These are phyloP conservation scores for Penicillium parvum DNA, from an alignment of 495 filamentous ascomycete species.

Conservation along the genomic window DNA sequence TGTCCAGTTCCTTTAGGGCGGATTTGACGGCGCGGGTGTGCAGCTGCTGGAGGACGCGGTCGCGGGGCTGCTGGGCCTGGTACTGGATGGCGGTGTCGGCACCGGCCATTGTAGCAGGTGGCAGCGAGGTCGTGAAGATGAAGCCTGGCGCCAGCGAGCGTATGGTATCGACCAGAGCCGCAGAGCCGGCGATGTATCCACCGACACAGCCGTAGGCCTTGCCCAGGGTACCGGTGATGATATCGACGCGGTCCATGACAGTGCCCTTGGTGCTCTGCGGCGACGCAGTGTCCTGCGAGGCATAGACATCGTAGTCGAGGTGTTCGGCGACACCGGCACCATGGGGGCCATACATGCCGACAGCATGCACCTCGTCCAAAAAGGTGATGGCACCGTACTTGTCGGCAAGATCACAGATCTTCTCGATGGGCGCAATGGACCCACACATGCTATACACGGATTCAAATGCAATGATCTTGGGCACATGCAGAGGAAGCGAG, in stretches of 20 bases:
- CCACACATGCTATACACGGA: conserved; percentile 99
- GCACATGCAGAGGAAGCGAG: conserved; percentile 72
- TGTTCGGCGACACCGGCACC: conserved; percentile 97
- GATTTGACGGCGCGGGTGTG: conserved; percentile 92
- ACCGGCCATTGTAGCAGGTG: conserved; percentile 94
- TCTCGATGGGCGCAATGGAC: conserved; percentile 89
- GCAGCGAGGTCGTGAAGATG: conserved; percentile 97
- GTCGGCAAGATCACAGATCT: conserved; percentile 92
- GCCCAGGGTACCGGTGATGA: conserved; percentile 94
- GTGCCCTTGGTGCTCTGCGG: conserved; percentile 65
- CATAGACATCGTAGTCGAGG: conserved; percentile 74
- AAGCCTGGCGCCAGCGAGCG: conserved; percentile 95
- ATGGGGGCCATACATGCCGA: conserved; percentile 97
- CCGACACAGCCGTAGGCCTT: conserved; percentile 98
- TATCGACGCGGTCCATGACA: conserved; percentile 92
- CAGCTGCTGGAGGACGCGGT: conserved; percentile 86
- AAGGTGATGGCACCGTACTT: conserved; percentile 98
- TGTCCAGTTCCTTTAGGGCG: conserved; percentile 66
- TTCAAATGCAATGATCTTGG: conserved; percentile 98
- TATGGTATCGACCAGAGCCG: conserved; percentile 88
- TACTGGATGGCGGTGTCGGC: conserved; percentile 90
- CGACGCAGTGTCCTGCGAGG: conserved; percentile 53
- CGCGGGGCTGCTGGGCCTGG: conserved; percentile 73
- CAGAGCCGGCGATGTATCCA: conserved; percentile 90
- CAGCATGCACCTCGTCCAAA: conserved; percentile 95